These are phyloP conservation scores for Aspergillus cavernicola DNA, from an alignment of 495 filamentous ascomycete genomes.

Conservation along the genomic window DNA sequence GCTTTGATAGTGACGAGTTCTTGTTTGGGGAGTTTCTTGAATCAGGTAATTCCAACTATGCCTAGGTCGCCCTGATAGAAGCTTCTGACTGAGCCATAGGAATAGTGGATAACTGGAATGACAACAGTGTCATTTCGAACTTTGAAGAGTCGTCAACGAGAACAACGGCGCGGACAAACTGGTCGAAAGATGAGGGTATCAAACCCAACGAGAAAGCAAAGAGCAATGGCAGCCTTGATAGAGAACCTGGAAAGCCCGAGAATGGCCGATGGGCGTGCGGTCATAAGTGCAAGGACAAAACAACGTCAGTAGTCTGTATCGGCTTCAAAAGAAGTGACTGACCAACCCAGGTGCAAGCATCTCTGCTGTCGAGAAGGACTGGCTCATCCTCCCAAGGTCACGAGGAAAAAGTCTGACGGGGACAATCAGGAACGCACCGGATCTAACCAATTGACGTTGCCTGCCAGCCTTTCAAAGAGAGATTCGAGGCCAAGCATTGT, in stretches of 20 bases:
- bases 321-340: background rate
- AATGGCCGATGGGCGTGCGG: conserved; percentile 91
- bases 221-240: conserved; percentile 22
- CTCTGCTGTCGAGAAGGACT: conserved; percentile 85
- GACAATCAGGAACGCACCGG: conserved; percentile 18
- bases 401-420: conserved; percentile 28
- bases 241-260: conserved; percentile 52
- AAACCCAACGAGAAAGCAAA: conserved; percentile 16
- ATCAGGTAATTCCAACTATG: conserved; percentile 25
- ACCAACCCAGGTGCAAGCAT: conserved; percentile 62
- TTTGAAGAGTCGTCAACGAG: background rate
- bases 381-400: conserved; percentile 66
- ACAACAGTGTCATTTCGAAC: background rate
- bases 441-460: conserved; percentile 28
- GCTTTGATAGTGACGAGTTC: conserved; percentile 55
- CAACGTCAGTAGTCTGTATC: conserved; percentile 38
- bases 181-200: conserved; percentile 8
- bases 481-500: background rate
- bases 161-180: background rate
- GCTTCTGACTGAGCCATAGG: background rate
- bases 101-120: conserved; percentile 10
- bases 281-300: conserved; percentile 75
- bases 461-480: conserved; percentile 28
- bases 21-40: conserved; percentile 53
- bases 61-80: background rate